Evolutionary conservation across 148 eudicot species (phyloP).

Genomic region (Persicaria maculosa): DNA sequence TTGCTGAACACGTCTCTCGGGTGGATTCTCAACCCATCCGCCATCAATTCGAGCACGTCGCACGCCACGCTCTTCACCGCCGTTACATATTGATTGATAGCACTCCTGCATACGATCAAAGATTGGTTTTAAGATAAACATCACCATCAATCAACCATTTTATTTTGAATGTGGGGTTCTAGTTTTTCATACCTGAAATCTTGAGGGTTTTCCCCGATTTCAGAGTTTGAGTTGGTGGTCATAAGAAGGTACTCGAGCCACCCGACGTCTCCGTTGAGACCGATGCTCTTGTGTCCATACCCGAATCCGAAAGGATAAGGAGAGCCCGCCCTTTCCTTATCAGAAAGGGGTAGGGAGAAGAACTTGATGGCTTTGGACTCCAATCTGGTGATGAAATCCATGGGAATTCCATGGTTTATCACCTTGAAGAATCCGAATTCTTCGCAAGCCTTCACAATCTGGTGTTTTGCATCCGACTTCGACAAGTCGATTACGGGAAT

Average conservation of each 20-base stretch:
- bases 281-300: slow-evolving; percentile 61
- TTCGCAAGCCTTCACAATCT: slow-evolving; percentile 49
- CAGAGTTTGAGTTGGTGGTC: neutral
- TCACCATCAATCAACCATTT: neutral
- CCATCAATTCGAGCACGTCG: slow-evolving; percentile 33
- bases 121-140: neutral
- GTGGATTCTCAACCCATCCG: slow-evolving; percentile 38
- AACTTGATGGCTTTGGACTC: slow-evolving; percentile 50
- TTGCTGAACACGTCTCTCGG: slow-evolving; percentile 30
- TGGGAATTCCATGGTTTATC: slow-evolving; percentile 54
- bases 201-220: neutral
- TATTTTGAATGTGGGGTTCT: neutral
- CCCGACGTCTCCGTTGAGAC: slow-evolving; percentile 68
- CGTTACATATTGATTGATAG: slow-evolving; percentile 28
- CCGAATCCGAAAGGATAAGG: slow-evolving; percentile 44
- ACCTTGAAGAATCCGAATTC: slow-evolving; percentile 75
- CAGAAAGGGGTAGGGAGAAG: slow-evolving; percentile 31
- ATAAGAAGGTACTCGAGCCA: slow-evolving; percentile 70
- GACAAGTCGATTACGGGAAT: slow-evolving; percentile 51
- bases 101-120: neutral
- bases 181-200: neutral
- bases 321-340: slow-evolving; percentile 26
- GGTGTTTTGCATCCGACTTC: slow-evolving; percentile 27
- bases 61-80: slow-evolving; percentile 36
- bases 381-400: slow-evolving; percentile 24